Conservation (phyloP, 1,139 yeast genomes). For the Kodamaea sp. region DNA sequence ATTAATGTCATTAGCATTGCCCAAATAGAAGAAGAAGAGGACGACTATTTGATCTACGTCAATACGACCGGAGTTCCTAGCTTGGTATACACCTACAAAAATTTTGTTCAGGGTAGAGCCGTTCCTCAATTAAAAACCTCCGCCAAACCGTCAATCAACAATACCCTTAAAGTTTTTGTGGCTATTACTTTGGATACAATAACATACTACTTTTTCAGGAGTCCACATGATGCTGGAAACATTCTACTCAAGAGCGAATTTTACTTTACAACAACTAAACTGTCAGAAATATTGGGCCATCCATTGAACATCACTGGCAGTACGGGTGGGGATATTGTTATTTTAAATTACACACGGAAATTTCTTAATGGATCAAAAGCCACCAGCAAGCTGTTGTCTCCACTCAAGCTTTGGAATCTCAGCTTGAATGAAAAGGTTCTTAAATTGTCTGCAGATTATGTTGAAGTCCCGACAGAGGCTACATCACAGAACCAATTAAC, state of each 20-base stretch:
- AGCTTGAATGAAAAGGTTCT: conserved; percentile 16
- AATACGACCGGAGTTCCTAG: conserved; percentile 53
- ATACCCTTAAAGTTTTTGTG: conserved; percentile 25
- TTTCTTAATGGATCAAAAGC: conserved; percentile 35
- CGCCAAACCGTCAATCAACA: conserved; percentile 31
- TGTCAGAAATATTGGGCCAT: conserved; percentile 47
- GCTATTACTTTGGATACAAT: conserved; percentile 28
- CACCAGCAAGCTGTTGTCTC: conserved; percentile 31
- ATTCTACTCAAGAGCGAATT: conserved; percentile 34
- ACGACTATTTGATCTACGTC: conserved; percentile 39
- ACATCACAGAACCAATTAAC: conserved; percentile 36
- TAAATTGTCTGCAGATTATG: conserved; percentile 28
- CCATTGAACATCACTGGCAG: conserved; percentile 66
- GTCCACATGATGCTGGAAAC: conserved; percentile 38
- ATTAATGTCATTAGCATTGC: conserved; percentile 48
- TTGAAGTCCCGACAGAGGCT: conserved; percentile 30
- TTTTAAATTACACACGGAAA: conserved; percentile 40
- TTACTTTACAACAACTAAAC: conserved; percentile 27
- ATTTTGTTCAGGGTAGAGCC: conserved; percentile 39
- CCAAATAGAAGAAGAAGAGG: conserved; percentile 23
- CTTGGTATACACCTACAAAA: conserved; percentile 39
- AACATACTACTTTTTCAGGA: conserved; percentile 31
- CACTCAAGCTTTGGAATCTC: conserved; percentile 41
- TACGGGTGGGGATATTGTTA: conserved; percentile 55
- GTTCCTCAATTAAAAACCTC: conserved; percentile 19